Evolutionary conservation across 257 asterid species (phyloP).

Genomic region (Lithospermum erythrorhizon): DNA sequence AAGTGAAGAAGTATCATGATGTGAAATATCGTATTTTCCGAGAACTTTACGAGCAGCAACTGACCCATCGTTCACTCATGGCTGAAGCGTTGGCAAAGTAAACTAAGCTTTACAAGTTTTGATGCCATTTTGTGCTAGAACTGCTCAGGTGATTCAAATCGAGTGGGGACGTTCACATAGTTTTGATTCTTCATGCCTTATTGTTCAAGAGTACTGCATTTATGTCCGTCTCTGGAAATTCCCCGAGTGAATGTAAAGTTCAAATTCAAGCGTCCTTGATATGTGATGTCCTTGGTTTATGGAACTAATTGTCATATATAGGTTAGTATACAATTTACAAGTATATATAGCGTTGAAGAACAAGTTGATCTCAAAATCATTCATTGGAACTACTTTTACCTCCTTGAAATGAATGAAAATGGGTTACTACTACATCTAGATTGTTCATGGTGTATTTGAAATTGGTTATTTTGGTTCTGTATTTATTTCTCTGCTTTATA

Average conservation of each 20-base stretch:
- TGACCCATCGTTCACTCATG: constrained; percentile 65
- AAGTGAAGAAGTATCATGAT: constrained; percentile 70
- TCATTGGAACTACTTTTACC: too few relatives aligned
- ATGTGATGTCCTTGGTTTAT: not conserved
- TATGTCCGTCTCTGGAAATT: not conserved
- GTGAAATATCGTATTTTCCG: constrained; percentile 73
- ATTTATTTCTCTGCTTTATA: not conserved
- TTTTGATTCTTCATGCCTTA: not conserved
- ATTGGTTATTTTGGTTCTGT: not conserved
- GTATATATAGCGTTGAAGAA: too few relatives aligned
- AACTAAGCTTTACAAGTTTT: not conserved
- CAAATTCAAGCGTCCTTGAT: not conserved
- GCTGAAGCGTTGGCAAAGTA: constrained; percentile 53
- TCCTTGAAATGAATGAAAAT: too few relatives aligned
- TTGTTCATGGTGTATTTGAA: too few relatives aligned
- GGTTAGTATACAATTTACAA: too few relatives aligned
- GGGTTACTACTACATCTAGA: too few relatives aligned
- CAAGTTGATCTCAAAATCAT: too few relatives aligned
- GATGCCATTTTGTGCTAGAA: not conserved
- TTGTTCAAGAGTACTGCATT: not conserved
- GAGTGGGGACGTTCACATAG: not conserved
- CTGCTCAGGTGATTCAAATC: not conserved
- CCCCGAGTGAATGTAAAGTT: not conserved
- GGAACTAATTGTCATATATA: too few relatives aligned
- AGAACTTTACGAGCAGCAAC: constrained; percentile 73